Conservation (phyloP, 306 rosid species). For the Vigna trinervia region DNA sequence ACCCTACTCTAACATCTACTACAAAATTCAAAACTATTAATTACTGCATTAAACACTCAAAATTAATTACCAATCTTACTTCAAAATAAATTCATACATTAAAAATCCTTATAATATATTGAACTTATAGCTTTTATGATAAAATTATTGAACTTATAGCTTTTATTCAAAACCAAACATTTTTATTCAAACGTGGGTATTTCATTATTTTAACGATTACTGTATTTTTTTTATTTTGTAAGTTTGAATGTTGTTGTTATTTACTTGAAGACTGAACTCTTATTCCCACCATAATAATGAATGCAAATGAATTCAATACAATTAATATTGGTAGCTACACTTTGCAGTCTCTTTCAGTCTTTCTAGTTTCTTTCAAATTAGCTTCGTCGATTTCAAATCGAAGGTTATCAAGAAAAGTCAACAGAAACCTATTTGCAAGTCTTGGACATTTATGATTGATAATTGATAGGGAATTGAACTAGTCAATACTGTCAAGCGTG, state of each 20-base stretch:
- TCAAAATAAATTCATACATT: too few relatives aligned
- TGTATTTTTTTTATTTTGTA: too few relatives aligned
- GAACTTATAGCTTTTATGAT: too few relatives aligned
- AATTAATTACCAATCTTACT: too few relatives aligned
- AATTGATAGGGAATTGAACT: not conserved
- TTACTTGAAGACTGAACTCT: not conserved
- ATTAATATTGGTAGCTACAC: not conserved
- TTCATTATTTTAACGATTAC: not conserved
- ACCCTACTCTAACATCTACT: not conserved
- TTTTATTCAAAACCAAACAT: too few relatives aligned
- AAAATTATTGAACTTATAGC: too few relatives aligned
- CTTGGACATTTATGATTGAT: conserved; percentile 1
- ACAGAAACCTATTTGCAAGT: conserved; percentile 10
- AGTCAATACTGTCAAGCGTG: too few relatives aligned
- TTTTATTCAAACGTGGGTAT: too few relatives aligned
- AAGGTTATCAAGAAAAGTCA: conserved; percentile 25
- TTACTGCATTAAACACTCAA: not conserved
- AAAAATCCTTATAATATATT: too few relatives aligned
- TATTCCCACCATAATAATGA: not conserved
- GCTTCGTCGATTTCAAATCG: not conserved
- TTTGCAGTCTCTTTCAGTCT: conserved; percentile 10
- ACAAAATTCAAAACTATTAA: not conserved
- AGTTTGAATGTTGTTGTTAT: not conserved
- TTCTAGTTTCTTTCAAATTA: conserved; percentile 5
- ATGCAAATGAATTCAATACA: not conserved